Evolutionary conservation across 2,329 filamentous ascomycete genomes (phyloP), one percentile per base, ranked within the genome.

Genomic region (Cryoendolithus antarcticus): DNA sequence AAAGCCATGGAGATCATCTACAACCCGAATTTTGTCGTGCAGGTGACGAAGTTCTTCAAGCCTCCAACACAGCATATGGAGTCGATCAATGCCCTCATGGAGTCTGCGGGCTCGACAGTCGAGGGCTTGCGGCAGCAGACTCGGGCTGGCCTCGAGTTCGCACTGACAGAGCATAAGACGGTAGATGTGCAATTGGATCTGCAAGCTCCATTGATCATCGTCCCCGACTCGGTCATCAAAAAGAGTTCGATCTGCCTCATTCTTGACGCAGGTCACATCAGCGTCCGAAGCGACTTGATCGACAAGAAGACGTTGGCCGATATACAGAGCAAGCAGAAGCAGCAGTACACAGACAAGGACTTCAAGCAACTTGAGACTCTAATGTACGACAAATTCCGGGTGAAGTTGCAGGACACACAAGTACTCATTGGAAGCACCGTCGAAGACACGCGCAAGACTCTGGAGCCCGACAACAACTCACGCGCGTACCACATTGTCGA

Each of bases 51-150:
- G 50, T 99, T 98, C 66, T 98, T 99, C 68, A 82, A 89, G 46
- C 91, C 91, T 1, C 93, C 91, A 0, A 88, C 95, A 59, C 75
- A 88, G 37, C 93, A 98, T 57, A 95, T 98, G 88, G 91, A 98
- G 57, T 98, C 91, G 6, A 95, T 99, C 50, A 82, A 79, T 9
- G 93, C 91, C 1, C 70, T 99, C 40, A 85, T 99, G 78, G 93
- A 98, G 61, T 86, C 82, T 34, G 91, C 91, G 4, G 88, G 91
- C 15, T 89, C 89, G 2, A 98, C 91, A 0, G 89, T 98, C 0
- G 89, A 98, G 61, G 89, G 88, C 6, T 70, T 98, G 42, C 76
- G 93, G 28, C 88, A 96, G 58, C 93, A 98, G 63, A 98, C 93
- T 4, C 76, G 93, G 57, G 89, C 91, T 36, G 89, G 91, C 19